Percentiles rank a stretch among this genome's conserved stretches.
Evolutionary conservation across 2,329 filamentous ascomycete species (phyloP).

Genomic region (Talaromyces sp.): DNA sequence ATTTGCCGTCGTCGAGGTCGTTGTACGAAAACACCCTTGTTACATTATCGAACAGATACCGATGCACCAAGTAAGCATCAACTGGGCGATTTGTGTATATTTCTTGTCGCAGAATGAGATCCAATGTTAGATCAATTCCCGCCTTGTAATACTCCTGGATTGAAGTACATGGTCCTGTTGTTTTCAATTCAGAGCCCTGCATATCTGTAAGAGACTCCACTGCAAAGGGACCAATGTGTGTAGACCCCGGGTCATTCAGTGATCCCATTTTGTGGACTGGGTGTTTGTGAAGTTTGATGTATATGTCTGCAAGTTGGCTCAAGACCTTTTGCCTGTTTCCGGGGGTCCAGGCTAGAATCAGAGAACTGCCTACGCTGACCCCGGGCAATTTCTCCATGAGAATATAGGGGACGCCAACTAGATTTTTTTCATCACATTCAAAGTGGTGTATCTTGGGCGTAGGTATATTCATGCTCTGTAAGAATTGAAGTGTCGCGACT

Average conservation of each 20-base stretch:
- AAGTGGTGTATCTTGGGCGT: slow-evolving; percentile 45
- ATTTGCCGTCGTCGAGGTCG: not conserved
- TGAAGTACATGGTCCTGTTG: not conserved
- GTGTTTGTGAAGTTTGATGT: slow-evolving; percentile 43
- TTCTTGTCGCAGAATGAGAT: slow-evolving; percentile 1
- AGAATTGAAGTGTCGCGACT: slow-evolving; percentile 46
- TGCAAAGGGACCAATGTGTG: not conserved
- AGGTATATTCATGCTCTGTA: slow-evolving; percentile 40
- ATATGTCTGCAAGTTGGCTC: slow-evolving; percentile 43
- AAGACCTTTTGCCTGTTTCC: slow-evolving; percentile 42
- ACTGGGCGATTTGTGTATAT: not conserved
- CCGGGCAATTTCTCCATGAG: slow-evolving; percentile 49
- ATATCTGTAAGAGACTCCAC: not conserved
- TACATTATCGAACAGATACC: slow-evolving; percentile 1
- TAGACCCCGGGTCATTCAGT: not conserved
- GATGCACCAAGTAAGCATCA: slow-evolving; percentile 1
- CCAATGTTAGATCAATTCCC: not conserved
- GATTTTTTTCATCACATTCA: slow-evolving; percentile 35
- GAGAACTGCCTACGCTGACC: slow-evolving; percentile 41
- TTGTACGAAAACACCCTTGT: not conserved
- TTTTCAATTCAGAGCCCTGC: not conserved
- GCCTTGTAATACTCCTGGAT: not conserved
- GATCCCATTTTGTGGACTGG: slow-evolving; percentile 44
- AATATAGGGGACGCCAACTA: slow-evolving; percentile 46
- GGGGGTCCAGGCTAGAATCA: slow-evolving; percentile 22